phyloP scores from a whole-genome alignment of 2,329 filamentous ascomycete genomes.

The Diplodia intermedia region DNA sequence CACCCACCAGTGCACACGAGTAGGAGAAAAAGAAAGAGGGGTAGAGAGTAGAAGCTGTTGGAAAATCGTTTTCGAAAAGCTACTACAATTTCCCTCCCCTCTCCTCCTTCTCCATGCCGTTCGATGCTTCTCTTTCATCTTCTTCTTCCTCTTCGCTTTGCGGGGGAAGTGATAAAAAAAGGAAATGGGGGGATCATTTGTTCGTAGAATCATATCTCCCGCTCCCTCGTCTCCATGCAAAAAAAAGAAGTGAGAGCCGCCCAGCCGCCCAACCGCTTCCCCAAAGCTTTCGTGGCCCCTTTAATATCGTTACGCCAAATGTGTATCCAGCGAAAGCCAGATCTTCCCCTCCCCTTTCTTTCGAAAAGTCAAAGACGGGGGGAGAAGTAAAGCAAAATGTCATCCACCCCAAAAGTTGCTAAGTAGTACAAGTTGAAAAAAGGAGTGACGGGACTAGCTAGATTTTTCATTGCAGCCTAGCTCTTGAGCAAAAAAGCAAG shows the following conservation, averaged over 20 bases:
- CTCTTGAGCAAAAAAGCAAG: not conserved
- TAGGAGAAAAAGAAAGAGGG: not conserved
- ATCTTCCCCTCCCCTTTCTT: not conserved
- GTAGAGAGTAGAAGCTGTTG: not conserved
- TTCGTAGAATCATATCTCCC: not conserved
- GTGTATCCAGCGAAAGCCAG: not conserved
- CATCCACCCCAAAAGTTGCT: not conserved
- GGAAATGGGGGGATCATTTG: not conserved
- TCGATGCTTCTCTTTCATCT: not conserved
- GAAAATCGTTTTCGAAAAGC: not conserved
- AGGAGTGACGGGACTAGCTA: slow-evolving; percentile 2
- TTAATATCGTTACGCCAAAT: not conserved
- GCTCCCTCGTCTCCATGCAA: not conserved
- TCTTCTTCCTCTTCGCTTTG: not conserved
- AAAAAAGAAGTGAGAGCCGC: not conserved
- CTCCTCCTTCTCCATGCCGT: not conserved
- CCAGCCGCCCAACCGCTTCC: no score
- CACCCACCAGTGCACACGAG: not conserved
- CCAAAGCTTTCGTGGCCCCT: no score
- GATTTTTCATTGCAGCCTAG: not conserved
- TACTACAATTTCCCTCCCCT: not conserved
- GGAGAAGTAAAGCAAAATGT: not conserved
- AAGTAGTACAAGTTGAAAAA: slow-evolving; percentile 4
- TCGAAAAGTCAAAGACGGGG: not conserved
- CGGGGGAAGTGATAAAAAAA: not conserved